Evolutionary conservation across 2,329 filamentous ascomycete genomes (phyloP), one percentile per base, ranked within the genome.

Genomic region (Bipolaris gigantea): DNA sequence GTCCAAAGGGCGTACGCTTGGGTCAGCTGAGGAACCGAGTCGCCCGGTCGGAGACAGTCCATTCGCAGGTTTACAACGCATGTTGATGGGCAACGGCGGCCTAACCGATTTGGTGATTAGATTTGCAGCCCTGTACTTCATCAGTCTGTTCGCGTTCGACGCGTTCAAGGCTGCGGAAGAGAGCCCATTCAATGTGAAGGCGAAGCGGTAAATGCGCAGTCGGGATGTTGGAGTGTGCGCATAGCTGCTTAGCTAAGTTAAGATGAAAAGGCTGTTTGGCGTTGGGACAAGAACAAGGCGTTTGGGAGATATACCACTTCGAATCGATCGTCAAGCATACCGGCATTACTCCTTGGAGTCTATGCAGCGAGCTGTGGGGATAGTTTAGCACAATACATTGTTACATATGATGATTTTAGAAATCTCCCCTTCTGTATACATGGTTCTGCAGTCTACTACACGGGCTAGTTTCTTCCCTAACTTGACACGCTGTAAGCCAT

Each of bases 91-190:
- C 3, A 67, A 71, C 46, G 69, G 68, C 3, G 74, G 77, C 0
- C 52, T 77, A 15, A 66, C 71, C 33, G 75, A 78, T 59, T 61
- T 70, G 42, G 56, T 77, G 13, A 72, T 79, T 39, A 63, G 78
- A 48, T 80, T 80, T 52, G 42, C 79, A n/a, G 77, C 73, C 34
- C 57, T 80, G 44, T 80, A 80, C 58, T 60, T 80, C 5, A 69
- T 73, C 32, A 80, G 75, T 50, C 57, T 80, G 49, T 78, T 80
- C 48, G 72, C 73, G 6, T 76, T 80, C 45, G 77, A 80, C 65
- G 66, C 75, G 21, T 75, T 71, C 55, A 69, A 69, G 57, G 74
- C 77, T 4, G 78, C 78, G 5, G 71, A 77, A 57, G 70, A 72
- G 50, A 79, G 77, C 58, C 70, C 76, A 6, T 80, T 79, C 61